Conservation (phyloP, 495 filamentous ascomycete genomes). For the Lasiosphaeriaceae sp. region DNA sequence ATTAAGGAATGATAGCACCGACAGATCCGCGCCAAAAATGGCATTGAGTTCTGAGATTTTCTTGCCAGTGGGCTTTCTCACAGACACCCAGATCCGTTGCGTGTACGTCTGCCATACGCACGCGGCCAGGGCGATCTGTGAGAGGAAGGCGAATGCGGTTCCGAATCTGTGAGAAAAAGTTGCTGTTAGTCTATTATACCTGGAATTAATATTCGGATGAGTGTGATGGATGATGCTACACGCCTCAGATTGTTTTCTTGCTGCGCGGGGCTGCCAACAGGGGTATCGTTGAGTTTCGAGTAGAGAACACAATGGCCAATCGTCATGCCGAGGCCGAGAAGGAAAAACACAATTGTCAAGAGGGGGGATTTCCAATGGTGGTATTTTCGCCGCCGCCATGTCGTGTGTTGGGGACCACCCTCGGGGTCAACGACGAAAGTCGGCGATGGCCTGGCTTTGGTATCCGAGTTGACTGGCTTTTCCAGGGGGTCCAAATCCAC, state of each 20-base stretch:
- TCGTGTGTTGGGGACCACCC: too few relatives aligned
- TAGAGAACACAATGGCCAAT: conserved; percentile 5
- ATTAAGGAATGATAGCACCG: conserved; percentile 3
- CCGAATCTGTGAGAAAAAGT: too few relatives aligned
- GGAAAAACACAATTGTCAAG: neutral
- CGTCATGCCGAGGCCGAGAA: neutral
- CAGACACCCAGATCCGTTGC: conserved; percentile 2
- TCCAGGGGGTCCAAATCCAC: too few relatives aligned
- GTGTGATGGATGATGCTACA: too few relatives aligned
- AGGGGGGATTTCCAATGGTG: conserved; percentile 1
- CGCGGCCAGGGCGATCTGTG: conserved; percentile 3
- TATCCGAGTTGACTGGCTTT: too few relatives aligned
- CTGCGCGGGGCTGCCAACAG: neutral
- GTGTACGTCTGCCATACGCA: conserved; percentile 7
- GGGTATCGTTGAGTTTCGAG: neutral
- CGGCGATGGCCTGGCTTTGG: too few relatives aligned
- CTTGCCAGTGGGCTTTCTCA: neutral
- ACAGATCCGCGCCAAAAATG: conserved; percentile 7
- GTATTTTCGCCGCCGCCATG: neutral
- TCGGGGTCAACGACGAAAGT: too few relatives aligned
- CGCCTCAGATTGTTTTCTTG: conserved; percentile 8
- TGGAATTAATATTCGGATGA: too few relatives aligned
- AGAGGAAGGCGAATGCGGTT: conserved; percentile 6
- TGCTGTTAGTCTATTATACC: too few relatives aligned
- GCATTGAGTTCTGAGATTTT: conserved; percentile 3